A percentile compares a stretch with the other conserved stretches of the same genome.
Conservation (phyloP, 2,329 filamentous ascomycete species). For the Phaeoacremonium minimum region DNA sequence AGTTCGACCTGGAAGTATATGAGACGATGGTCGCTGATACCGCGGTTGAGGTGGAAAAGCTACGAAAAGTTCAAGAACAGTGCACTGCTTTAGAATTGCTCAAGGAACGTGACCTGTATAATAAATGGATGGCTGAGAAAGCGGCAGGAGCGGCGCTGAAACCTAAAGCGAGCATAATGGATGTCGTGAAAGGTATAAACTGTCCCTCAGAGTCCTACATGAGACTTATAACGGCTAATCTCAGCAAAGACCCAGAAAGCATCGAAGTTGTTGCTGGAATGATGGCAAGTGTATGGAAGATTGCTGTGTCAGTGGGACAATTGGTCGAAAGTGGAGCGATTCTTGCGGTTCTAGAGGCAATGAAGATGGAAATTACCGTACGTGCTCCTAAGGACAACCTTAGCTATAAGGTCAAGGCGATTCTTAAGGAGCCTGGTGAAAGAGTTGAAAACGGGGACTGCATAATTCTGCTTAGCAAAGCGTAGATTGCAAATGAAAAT, state of each 20-base stretch:
- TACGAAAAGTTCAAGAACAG: background rate
- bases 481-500: too few relatives aligned
- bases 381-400: background rate
- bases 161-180: too few relatives aligned
- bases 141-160: conserved; percentile 8
- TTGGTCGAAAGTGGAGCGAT: conserved; percentile 32
- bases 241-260: conserved; percentile 19
- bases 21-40: background rate
- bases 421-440: background rate
- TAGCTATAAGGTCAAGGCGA: background rate
- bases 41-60: background rate
- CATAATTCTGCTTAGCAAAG: background rate
- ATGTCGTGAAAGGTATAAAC: too few relatives aligned
- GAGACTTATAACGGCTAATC: too few relatives aligned
- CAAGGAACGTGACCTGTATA: background rate
- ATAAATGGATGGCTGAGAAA: conserved; percentile 7
- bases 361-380: conserved; percentile 50
- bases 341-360: conserved; percentile 44
- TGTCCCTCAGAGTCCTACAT: too few relatives aligned
- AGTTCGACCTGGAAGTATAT: background rate
- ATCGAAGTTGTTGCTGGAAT: conserved; percentile 32
- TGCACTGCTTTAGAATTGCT: background rate
- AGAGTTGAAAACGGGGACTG: background rate
- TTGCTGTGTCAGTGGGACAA: conserved; percentile 34
- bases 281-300: conserved; percentile 49